Evolutionary conservation across 306 rosid species (phyloP).

Genomic region (Biancaea sappan): DNA sequence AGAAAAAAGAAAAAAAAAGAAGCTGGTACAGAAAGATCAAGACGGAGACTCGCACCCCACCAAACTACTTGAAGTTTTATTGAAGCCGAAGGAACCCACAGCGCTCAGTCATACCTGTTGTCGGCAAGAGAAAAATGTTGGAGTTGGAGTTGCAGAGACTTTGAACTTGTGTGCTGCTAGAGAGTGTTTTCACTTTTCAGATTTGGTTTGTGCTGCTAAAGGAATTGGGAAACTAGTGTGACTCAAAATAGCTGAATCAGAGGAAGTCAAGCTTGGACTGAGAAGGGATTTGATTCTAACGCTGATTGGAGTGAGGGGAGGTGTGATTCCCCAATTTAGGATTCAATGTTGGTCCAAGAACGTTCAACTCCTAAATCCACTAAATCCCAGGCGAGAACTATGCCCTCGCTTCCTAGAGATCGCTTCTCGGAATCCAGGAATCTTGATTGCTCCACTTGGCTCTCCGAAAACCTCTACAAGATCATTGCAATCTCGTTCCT

Average conservation of each 20-base stretch:
- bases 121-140: conserved; percentile 4
- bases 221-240: conserved; percentile 36
- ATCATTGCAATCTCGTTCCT: conserved; percentile 56
- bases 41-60: conserved; percentile 46
- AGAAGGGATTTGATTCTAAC: background rate
- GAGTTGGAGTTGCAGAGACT: background rate
- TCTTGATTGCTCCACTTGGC: conserved; percentile 64
- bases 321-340: background rate
- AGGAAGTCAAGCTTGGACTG: conserved; percentile 41
- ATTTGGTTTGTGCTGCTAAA: conserved; percentile 12
- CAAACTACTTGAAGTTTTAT: conserved; percentile 59
- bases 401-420: conserved; percentile 44
- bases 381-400: conserved; percentile 52
- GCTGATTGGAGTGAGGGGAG: background rate
- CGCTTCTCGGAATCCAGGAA: conserved; percentile 57
- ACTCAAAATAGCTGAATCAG: conserved; percentile 42
- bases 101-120: conserved; percentile 52
- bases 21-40: background rate
- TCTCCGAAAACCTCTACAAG: conserved; percentile 66
- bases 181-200: background rate
- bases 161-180: background rate
- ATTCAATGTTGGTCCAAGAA: conserved; percentile 90
- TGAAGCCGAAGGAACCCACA: conserved; percentile 64
- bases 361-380: conserved; percentile 55
- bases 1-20: too few relatives aligned